Conservation (phyloP, 495 filamentous ascomycete species). For the Xylaria telfairii region DNA sequence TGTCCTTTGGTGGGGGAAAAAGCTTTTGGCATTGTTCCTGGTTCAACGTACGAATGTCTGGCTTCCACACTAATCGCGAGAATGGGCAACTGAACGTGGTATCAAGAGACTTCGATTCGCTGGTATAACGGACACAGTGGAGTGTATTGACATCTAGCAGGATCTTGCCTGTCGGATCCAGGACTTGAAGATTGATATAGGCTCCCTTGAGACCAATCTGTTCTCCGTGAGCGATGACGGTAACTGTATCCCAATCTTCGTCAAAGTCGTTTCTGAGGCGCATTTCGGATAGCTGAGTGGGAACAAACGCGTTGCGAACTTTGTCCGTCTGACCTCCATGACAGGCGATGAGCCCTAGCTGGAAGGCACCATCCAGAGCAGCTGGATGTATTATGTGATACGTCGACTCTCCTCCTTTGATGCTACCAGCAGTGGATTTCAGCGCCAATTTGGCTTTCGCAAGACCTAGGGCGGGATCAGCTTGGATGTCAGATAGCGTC, state of each 20-base stretch:
- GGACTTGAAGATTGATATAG: constrained; percentile 15
- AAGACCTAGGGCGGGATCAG: constrained; percentile 14
- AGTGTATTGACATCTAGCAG: constrained; percentile 16
- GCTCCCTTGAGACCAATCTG: constrained; percentile 18
- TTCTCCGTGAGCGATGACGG: constrained; percentile 18
- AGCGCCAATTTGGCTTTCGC: constrained; percentile 31
- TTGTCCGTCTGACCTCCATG: constrained; percentile 23
- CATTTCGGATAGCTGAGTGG: constrained; percentile 17
- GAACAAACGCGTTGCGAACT: constrained; percentile 17
- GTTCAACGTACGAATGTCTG: constrained; percentile 28
- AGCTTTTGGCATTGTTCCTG: constrained; percentile 7
- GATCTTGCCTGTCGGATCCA: constrained; percentile 9
- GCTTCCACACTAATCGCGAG: constrained; percentile 27
- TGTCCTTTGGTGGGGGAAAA: constrained; percentile 25
- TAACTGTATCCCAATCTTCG: neutral
- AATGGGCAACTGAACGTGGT: constrained; percentile 22
- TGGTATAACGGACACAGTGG: constrained; percentile 12
- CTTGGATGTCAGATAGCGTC: constrained; percentile 22
- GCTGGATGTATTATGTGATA: constrained; percentile 51
- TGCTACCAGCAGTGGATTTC: constrained; percentile 34
- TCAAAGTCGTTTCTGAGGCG: constrained; percentile 9
- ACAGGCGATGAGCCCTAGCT: constrained; percentile 33
- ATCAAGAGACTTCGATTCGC: neutral
- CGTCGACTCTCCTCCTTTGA: constrained; percentile 35
- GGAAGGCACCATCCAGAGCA: constrained; percentile 35